phyloP scores from a whole-genome alignment of 805 yeast genomes.

The Alloascoidea hylecoeti region DNA sequence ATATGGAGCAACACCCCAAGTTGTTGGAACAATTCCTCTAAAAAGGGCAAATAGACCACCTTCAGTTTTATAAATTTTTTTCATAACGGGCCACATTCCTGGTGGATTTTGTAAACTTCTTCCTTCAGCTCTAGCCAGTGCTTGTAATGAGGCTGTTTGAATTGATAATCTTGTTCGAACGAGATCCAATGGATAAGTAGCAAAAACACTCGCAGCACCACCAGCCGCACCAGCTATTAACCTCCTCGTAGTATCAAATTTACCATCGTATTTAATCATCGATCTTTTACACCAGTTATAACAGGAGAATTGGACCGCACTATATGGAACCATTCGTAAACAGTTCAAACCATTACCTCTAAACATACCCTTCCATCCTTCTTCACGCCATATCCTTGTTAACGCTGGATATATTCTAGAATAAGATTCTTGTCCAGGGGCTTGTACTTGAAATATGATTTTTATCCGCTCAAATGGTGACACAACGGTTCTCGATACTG shows the following conservation, averaged over 20 bases:
- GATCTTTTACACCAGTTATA: conserved; percentile 45
- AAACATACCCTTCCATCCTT: conserved; percentile 82
- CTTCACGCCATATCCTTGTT: conserved; percentile 68
- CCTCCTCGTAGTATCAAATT: conserved; percentile 41
- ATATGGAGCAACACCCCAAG: conserved; percentile 90
- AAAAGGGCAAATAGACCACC: conserved; percentile 75
- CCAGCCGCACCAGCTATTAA: conserved; percentile 68
- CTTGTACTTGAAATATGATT: conserved; percentile 83
- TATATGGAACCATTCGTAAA: conserved; percentile 80
- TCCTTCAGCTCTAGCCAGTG: conserved; percentile 11
- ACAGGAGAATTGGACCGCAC: conserved; percentile 86
- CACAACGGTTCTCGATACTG: conserved; percentile 82
- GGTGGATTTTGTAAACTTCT: conserved; percentile 33
- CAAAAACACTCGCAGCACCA: conserved; percentile 66
- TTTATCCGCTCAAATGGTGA: conserved; percentile 94
- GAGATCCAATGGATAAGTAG: conserved; percentile 86
- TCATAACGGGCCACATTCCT: conserved; percentile 47
- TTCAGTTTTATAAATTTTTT: conserved; percentile 51
- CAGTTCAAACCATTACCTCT: conserved; percentile 90
- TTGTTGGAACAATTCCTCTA: conserved; percentile 82
- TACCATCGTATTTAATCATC: conserved; percentile 18
- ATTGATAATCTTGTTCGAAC: conserved; percentile 82
- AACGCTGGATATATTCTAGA: conserved; percentile 71
- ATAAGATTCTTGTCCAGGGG: conserved; percentile 31
- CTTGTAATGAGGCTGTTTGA: conserved; percentile 60